Evolutionary conservation across 352 stramenopile species (phyloP), one percentile per base, ranked within the genome.

Genomic region (Phytophthora hybrid): DNA sequence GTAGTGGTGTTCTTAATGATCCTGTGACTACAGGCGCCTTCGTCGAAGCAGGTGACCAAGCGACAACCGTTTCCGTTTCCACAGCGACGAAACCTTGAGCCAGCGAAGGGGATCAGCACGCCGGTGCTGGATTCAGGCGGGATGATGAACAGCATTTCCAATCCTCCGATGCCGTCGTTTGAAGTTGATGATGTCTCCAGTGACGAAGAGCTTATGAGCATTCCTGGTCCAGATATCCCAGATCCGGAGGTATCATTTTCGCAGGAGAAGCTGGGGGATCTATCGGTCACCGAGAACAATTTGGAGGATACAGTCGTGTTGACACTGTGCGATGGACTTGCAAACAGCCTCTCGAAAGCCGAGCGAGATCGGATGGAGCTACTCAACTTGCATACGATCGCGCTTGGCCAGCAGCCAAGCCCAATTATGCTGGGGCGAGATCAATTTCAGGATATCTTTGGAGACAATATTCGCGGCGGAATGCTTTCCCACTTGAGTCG

Each of bases 371-470:
- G 62, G 14, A 78, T 93, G 66, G 79, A 90, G 60, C 60, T 80
- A 18, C 78, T 79, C 5, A 86, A 85, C 34, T 69, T 92, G 29
- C 82, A 78, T 47, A 83, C 74, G 1, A 82, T 94, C 44, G 26
- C 54, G 21, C 74, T 92, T 16, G 56, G 55, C 19, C 41, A 73
- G 53, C 73, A 80, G 21, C 52, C 66, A 34, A 83, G 69, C 61
- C 77, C 73, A 19, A 79, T 83, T 49, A 65, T 77, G 11, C 41
- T 83, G 23, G 77, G 68, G 70, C 80, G 87, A 55, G 85, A 92
- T 63, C 79, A 87, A 32, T 92, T 91, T 55, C 78, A 88, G 56
- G 62, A 80, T 10, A 81, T 94, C 3, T 94, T 94, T 77, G 87
- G 87, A 10, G 83, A 88, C 29, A 88, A 82, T 41, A 90, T 93